A percentile compares a stretch with the other conserved stretches of the same genome.
Evolutionary conservation across 202 grass and related monocot genomes (phyloP).

Genomic region (Hordeum pubiflorum): DNA sequence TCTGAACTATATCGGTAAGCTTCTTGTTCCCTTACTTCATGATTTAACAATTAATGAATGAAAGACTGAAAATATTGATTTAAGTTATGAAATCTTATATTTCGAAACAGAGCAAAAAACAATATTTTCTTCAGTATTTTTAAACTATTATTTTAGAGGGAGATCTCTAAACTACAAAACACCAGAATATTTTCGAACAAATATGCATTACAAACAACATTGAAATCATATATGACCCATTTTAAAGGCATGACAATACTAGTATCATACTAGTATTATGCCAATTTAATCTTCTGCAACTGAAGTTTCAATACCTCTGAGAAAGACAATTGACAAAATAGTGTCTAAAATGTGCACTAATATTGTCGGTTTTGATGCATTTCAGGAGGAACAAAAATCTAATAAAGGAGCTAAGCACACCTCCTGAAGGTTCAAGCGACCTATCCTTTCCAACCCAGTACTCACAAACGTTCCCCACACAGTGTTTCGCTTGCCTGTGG

Average conservation of each 20-base stretch:
- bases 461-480: conserved; percentile 51
- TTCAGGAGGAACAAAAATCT: conserved; percentile 60
- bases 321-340: background rate
- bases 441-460: conserved; percentile 62
- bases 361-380: background rate
- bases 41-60: background rate
- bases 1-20: conserved; percentile 50
- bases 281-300: background rate
- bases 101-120: background rate
- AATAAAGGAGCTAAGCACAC: conserved; percentile 59
- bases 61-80: background rate
- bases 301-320: background rate
- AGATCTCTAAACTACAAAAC: conserved; percentile 18
- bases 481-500: conserved; percentile 72
- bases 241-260: background rate
- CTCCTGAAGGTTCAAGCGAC: conserved; percentile 57
- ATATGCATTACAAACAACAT: background rate
- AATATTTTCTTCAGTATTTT: background rate
- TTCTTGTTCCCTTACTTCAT: conserved; percentile 1
- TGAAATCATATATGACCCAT: background rate
- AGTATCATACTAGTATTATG: background rate
- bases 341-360: background rate
- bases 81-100: background rate
- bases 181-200: background rate
- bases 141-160: background rate